Base-by-base conservation (phyloP, 306 rosid species). In the Oemleria cerasiformis region DNA sequence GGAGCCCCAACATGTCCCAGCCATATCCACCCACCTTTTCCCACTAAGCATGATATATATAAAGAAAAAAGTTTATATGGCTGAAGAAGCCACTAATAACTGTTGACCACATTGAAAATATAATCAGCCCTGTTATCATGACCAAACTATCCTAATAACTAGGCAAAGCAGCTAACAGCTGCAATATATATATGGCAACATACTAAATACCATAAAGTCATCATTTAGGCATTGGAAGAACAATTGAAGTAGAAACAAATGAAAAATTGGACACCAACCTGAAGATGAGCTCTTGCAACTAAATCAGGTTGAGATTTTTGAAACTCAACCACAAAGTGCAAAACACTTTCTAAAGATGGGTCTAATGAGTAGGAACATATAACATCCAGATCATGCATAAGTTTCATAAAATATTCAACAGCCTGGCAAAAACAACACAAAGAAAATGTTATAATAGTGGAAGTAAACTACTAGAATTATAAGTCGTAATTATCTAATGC, bases 221-320 rank as follows among this genome's bases (percentile, higher is more conserved):
- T 73, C 45, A 70, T 51, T 63, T 43, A 63, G 45, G 17, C 19
- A 73, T 48, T 1, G 5, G 51, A 53, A 43, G 16, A 17, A 67
- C 42, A 65, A 21, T 63, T 76, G 44, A 45, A 13, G 45, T 41
- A 65, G 30, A 77, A 73, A 69, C 30, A 54, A 63, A 20, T 19
- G 65, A 57, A 50, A 53, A 40, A 63, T 58, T 56, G 70, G 72
- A 77, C 49, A 73, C 76, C 60, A 69, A 91, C 98, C 96, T 94
- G 98, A 68, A 94, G 97, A 85, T 87, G 97, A 70, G 98, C 85
- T 79, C 98, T 91, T 69, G 98, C 87, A 65, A 94, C 92, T 86
- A 94, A 82, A 91, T 91, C 97, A 65, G 98, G 98, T 65, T 82
- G 90, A 55, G 86, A 76, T 78, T 94, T 94, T 83, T 91, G 98